These are phyloP conservation scores for Fusarium foetens DNA, from an alignment of 2,329 filamentous ascomycete species.

Conservation along the genomic window DNA sequence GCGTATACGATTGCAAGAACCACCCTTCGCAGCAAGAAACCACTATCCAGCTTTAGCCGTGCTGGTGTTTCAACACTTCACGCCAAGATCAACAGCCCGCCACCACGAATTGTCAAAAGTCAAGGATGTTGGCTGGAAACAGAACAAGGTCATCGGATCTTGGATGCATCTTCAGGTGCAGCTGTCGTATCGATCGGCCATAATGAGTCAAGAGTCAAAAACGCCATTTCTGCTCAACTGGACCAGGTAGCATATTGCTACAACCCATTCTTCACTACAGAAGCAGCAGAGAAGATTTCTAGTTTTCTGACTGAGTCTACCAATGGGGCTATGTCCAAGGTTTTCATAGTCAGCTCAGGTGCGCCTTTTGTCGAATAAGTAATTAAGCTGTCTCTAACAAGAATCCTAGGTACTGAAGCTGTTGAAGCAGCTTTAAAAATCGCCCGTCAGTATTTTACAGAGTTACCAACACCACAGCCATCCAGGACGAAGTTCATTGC, in stretches of 20 bases:
- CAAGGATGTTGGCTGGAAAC: slow-evolving; percentile 30
- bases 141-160: slow-evolving; percentile 6
- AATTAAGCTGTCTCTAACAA: neutral
- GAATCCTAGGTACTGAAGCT: slow-evolving; percentile 31
- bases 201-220: slow-evolving; percentile 19
- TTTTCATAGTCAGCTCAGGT: slow-evolving; percentile 32
- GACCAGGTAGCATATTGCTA: slow-evolving; percentile 31
- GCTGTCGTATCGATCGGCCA: slow-evolving; percentile 34
- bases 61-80: slow-evolving; percentile 27
- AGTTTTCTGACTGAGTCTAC: slow-evolving; percentile 27
- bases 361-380: fast-evolving
- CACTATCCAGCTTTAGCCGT: neutral
- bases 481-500: slow-evolving; percentile 31
- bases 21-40: fast-evolving
- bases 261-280: slow-evolving; percentile 30
- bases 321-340: slow-evolving; percentile 16
- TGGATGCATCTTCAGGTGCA: slow-evolving; percentile 33
- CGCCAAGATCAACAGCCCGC: slow-evolving; percentile 30
- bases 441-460: slow-evolving; percentile 35
- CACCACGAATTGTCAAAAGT: slow-evolving; percentile 18
- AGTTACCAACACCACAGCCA: slow-evolving; percentile 22
- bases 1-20: neutral
- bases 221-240: slow-evolving; percentile 17
- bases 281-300: slow-evolving; percentile 20
- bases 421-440: slow-evolving; percentile 38